Percentiles rank a stretch among this genome's conserved stretches.
Conservation (phyloP, 768 basidiomycete genomes). For the Russula brevipes region DNA sequence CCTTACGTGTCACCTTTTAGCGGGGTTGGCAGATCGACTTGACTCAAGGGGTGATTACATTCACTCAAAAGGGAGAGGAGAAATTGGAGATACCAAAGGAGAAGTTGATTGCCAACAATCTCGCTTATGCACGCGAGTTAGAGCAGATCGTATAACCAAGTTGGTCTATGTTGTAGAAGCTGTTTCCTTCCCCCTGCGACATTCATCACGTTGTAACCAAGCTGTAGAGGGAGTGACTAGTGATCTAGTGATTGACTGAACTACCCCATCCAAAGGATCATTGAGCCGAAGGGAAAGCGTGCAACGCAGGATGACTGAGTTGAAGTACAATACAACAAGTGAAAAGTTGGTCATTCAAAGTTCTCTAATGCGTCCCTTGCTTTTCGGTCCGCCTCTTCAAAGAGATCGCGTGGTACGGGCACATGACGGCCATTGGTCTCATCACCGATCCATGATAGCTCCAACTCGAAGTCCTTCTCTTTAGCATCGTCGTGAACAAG, state of each 20-base stretch:
- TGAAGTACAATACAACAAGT: conserved; percentile 28
- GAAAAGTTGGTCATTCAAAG: conserved; percentile 41
- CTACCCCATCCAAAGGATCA: neutral
- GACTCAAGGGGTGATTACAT: conserved; percentile 60
- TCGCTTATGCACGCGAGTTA: conserved; percentile 79
- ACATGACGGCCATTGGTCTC: conserved; percentile 78
- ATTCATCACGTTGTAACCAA: neutral
- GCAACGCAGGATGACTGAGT: conserved; percentile 17
- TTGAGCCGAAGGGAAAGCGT: neutral
- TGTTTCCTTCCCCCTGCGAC: conserved; percentile 27
- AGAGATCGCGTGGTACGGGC: conserved; percentile 79
- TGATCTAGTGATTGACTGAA: neutral
- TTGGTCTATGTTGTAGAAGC: conserved; percentile 11
- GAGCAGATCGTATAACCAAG: conserved; percentile 77
- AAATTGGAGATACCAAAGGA: conserved; percentile 80
- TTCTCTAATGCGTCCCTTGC: conserved; percentile 83
- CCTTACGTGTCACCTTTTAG: conserved; percentile 36
- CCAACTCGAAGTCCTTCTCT: conserved; percentile 97
- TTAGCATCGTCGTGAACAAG: conserved; percentile 96
- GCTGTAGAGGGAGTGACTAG: neutral
- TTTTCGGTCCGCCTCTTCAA: conserved; percentile 78
- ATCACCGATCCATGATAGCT: conserved; percentile 92
- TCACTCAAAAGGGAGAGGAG: conserved; percentile 78
- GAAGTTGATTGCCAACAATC: conserved; percentile 70
- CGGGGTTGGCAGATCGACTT: conserved; percentile 83